phyloP scores from a whole-genome alignment of 129 eudicot genomes.

The Dittrichia graveolens region DNA sequence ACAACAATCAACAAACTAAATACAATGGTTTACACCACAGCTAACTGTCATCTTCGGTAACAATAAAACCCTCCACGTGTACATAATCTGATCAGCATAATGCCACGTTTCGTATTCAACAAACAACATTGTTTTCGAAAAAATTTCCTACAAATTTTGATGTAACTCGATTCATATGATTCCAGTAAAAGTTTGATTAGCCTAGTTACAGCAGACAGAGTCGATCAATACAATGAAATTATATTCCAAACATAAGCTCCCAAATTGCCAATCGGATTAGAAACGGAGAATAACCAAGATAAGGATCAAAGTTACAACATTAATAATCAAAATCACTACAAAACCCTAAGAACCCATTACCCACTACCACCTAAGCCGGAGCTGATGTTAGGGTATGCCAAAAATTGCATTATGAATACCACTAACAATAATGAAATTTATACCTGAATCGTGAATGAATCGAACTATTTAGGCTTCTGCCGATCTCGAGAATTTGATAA shows the following conservation, averaged over 20 bases:
- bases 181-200: neutral
- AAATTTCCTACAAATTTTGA: neutral
- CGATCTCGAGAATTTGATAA: neutral
- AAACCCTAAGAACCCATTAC: neutral
- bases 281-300: neutral
- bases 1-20: neutral
- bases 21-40: neutral
- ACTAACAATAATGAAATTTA: neutral
- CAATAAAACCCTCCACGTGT: neutral
- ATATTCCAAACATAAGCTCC: conserved; percentile 2
- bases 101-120: neutral
- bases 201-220: neutral
- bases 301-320: neutral
- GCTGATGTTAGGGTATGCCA: conserved; percentile 11
- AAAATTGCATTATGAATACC: neutral
- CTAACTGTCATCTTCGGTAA: neutral
- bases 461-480: no score
- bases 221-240: conserved; percentile 5
- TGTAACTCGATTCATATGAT: neutral
- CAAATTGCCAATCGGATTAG: conserved; percentile 7
- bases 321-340: neutral
- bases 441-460: neutral
- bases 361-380: neutral
- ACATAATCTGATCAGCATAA: conserved; percentile 1
- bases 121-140: neutral